Evolutionary conservation across 2,329 filamentous ascomycete species (phyloP).

Genomic region (Monilinia fructicola): DNA sequence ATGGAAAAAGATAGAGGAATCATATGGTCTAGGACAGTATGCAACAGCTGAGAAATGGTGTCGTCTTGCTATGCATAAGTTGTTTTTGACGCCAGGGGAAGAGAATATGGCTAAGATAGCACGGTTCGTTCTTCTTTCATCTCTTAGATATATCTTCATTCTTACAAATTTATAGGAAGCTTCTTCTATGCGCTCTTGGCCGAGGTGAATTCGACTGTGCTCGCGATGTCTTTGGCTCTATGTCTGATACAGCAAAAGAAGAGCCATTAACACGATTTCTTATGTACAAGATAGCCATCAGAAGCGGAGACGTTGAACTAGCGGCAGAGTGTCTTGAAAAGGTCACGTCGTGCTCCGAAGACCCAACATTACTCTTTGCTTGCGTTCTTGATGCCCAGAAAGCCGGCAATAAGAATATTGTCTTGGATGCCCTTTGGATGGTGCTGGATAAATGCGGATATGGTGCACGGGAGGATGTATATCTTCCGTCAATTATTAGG

Average conservation of each 20-base stretch:
- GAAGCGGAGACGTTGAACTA: slow-evolving; percentile 54
- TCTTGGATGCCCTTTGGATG: slow-evolving; percentile 57
- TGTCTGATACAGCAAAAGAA: slow-evolving; percentile 57
- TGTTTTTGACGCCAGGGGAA: slow-evolving; percentile 66
- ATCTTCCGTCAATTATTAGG: slow-evolving; percentile 64
- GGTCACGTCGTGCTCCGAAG: slow-evolving; percentile 54
- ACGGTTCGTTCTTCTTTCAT: slow-evolving; percentile 48
- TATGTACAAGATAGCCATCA: slow-evolving; percentile 70
- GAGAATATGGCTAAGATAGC: slow-evolving; percentile 67
- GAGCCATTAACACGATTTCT: slow-evolving; percentile 70
- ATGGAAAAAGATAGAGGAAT: slow-evolving; percentile 74
- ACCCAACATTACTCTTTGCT: slow-evolving; percentile 69
- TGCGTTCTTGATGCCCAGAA: slow-evolving; percentile 77
- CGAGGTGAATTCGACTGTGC: slow-evolving; percentile 56
- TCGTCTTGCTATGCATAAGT: slow-evolving; percentile 60
- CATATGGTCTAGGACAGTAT: slow-evolving; percentile 53
- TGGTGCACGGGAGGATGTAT: slow-evolving; percentile 48
- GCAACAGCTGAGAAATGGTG: slow-evolving; percentile 69
- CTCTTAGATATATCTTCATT: neutral
- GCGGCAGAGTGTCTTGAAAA: slow-evolving; percentile 63
- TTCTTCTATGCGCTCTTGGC: slow-evolving; percentile 67
- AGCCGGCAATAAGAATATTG: slow-evolving; percentile 59
- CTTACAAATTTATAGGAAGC: slow-evolving; percentile 54
- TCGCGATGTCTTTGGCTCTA: slow-evolving; percentile 54
- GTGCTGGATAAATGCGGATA: slow-evolving; percentile 58